Evolutionary conservation across 257 asterid species (phyloP).

Genomic region (Nicotiana paniculata): DNA sequence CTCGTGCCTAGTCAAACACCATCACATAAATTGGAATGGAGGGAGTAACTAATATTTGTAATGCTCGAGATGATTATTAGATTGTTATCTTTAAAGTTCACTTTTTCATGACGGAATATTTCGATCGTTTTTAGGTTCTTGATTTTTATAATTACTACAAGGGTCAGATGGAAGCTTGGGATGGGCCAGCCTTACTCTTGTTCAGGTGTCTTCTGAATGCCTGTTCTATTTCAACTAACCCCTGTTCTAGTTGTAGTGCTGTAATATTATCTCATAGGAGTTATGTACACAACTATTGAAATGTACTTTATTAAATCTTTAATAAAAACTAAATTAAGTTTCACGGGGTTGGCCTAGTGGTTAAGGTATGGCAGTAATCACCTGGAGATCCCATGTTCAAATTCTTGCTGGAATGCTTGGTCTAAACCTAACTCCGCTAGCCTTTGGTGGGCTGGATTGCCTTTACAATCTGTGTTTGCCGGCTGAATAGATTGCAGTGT

Average conservation of each 20-base stretch:
- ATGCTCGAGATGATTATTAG: not conserved
- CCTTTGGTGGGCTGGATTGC: not conserved
- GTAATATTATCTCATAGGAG: not conserved
- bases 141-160: constrained; percentile 96
- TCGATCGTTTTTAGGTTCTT: constrained; percentile 47
- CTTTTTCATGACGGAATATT: constrained; percentile 18
- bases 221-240: constrained; percentile 10
- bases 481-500: not conserved
- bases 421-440: not conserved
- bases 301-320: not conserved
- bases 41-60: not conserved
- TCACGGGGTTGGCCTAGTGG: not conserved
- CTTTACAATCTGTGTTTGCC: not conserved
- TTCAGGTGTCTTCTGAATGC: constrained; percentile 64
- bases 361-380: not conserved
- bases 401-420: not conserved
- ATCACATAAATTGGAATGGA: no score
- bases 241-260: not conserved
- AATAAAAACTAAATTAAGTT: not conserved
- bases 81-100: not conserved
- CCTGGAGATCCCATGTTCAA: not conserved
- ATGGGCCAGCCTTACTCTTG: constrained; percentile 97
- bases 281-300: not conserved
- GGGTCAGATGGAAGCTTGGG: constrained; percentile 99
- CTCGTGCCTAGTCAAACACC: no score